Conservation (phyloP, 139 green algal genomes). For the Volvox reticuliferus region DNA sequence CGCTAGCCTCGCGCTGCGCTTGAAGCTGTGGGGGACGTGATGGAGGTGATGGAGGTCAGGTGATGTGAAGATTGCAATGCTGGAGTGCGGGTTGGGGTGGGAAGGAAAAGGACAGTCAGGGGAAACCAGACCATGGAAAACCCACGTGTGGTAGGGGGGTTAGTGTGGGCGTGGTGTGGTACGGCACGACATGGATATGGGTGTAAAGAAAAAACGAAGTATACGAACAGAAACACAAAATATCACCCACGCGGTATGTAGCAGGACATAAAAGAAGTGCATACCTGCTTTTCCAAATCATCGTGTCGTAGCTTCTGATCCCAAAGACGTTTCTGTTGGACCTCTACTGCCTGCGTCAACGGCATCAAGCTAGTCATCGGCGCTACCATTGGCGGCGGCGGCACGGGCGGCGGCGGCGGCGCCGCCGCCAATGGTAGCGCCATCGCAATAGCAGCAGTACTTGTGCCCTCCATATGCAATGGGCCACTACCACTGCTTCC, state of each 20-base stretch:
- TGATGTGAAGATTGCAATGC: no score
- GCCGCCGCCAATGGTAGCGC: neutral
- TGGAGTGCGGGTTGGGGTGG: no score
- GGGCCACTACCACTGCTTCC: neutral
- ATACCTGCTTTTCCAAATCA: constrained; percentile 38
- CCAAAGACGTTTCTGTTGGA: constrained; percentile 38
- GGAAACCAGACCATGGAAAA: no score
- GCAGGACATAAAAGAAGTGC: neutral
- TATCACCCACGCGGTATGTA: no score
- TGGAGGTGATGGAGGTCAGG: no score
- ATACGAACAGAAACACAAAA: no score
- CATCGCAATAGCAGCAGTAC: neutral
- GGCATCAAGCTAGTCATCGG: neutral
- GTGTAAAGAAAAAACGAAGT: no score
- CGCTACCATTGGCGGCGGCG: no score
- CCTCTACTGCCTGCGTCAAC: constrained; percentile 1
- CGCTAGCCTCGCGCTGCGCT: neutral
- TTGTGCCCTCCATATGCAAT: neutral
- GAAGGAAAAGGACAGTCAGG: no score
- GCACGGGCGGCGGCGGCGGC: neutral
- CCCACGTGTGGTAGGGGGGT: no score
- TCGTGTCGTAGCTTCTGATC: constrained; percentile 41
- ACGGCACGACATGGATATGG: no score
- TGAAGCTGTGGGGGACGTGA: neutral
- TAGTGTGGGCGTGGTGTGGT: no score